These are phyloP conservation scores for Camillea tinctor DNA, from an alignment of 2,329 filamentous ascomycete genomes.

Conservation along the genomic window DNA sequence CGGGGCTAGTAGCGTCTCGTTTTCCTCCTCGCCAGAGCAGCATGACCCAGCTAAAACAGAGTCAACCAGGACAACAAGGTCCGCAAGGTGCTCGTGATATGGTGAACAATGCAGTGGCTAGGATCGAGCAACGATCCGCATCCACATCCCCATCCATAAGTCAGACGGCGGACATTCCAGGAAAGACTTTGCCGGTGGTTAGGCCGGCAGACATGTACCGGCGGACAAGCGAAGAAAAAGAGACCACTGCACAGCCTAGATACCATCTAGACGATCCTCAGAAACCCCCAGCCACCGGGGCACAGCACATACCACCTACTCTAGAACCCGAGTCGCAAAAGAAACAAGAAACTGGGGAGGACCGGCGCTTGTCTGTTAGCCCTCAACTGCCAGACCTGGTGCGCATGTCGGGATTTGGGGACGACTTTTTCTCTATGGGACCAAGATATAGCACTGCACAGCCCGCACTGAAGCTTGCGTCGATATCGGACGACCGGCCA, in stretches of 20 bases:
- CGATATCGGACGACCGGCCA: not conserved
- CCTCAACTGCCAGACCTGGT: constrained; percentile 58
- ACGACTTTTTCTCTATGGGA: constrained; percentile 52
- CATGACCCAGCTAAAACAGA: constrained; percentile 34
- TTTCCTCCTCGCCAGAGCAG: constrained; percentile 65
- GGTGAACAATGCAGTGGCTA: constrained; percentile 12
- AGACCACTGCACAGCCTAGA: constrained; percentile 13
- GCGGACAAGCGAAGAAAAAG: constrained; percentile 65
- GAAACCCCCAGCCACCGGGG: not conserved
- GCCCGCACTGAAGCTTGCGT: not conserved
- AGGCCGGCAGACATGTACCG: constrained; percentile 77
- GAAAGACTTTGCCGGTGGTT: constrained; percentile 59
- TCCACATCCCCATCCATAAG: constrained; percentile 45
- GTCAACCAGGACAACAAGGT: constrained; percentile 38
- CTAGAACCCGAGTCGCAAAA: constrained; percentile 6
- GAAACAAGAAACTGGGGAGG: constrained; percentile 13
- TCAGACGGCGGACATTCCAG: constrained; percentile 35
- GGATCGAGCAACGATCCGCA: constrained; percentile 35
- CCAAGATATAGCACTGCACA: constrained; percentile 15
- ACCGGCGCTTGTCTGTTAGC: constrained; percentile 46
- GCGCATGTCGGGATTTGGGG: constrained; percentile 60
- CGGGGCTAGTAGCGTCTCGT: constrained; percentile 35
- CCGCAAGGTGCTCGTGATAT: constrained; percentile 28
- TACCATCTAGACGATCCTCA: not conserved
- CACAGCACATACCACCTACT: not conserved